These are phyloP conservation scores for Lepidium africanum DNA, from an alignment of 345 rosid genomes.

Conservation along the genomic window DNA sequence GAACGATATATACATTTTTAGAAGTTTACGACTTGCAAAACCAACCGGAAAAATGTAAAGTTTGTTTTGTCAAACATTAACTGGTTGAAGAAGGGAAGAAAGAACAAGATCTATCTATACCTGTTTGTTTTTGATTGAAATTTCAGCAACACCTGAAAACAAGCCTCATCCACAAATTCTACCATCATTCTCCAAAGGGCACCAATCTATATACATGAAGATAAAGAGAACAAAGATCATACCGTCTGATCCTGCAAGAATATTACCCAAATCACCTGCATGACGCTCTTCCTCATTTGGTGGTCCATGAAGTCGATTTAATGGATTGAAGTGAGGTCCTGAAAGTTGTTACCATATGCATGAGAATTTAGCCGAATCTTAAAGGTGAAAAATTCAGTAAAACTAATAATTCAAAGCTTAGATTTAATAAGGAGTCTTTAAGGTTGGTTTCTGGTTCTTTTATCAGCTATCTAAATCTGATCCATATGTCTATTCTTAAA, in stretches of 20 bases:
- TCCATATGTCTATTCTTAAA: neutral
- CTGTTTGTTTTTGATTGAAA: constrained; percentile 60
- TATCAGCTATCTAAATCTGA: constrained; percentile 4
- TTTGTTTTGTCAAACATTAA: neutral
- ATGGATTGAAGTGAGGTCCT: constrained; percentile 98
- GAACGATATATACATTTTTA: neutral
- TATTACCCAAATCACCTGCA: constrained; percentile 95
- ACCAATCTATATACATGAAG: neutral
- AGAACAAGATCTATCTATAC: constrained; percentile 19
- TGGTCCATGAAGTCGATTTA: constrained; percentile 72
- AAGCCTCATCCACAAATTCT: neutral
- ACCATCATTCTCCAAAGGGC: neutral
- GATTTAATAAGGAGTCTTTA: neutral
- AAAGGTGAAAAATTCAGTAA: neutral
- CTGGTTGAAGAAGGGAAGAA: neutral
- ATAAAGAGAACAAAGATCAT: neutral
- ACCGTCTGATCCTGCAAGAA: constrained; percentile 75
- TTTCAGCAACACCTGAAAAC: constrained; percentile 77
- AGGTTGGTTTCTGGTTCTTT: neutral
- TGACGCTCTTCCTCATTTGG: constrained; percentile 70
- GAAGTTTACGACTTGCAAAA: neutral
- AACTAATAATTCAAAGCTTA: neutral
- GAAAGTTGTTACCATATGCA: neutral
- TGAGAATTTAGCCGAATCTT: neutral
- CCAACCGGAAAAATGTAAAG: neutral